phyloP scores from a whole-genome alignment of 495 filamentous ascomycete species.

The Parathielavia hyrcaniae region DNA sequence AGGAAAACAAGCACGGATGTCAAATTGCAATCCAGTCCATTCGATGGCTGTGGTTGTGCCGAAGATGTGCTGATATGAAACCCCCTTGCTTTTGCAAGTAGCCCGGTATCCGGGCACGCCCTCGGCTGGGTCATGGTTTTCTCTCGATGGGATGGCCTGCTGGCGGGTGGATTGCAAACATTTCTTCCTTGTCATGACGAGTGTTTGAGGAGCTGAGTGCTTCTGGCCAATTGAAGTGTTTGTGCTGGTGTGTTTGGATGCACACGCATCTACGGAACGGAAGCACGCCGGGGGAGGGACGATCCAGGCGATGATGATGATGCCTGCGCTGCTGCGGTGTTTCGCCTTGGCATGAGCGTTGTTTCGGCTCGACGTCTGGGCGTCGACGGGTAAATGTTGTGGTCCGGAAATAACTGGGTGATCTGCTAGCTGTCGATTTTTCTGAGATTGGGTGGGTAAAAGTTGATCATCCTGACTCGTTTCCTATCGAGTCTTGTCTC shows the following conservation, averaged over 20 bases:
- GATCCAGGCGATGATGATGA: neutral
- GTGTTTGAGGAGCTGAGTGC: neutral
- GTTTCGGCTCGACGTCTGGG: conserved; percentile 10
- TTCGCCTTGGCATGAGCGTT: conserved; percentile 7
- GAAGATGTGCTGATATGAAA: conserved; percentile 62
- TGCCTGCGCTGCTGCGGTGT: neutral
- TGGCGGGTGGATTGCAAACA: conserved; percentile 33
- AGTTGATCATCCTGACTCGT: no score
- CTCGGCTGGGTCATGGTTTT: conserved; percentile 15
- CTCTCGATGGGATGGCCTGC: conserved; percentile 17
- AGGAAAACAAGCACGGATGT: conserved; percentile 79
- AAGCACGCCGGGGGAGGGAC: neutral
- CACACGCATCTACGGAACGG: no score
- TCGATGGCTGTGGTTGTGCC: conserved; percentile 88
- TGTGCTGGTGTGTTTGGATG: neutral
- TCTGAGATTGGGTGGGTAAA: no score
- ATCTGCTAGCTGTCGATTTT: neutral
- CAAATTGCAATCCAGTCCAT: conserved; percentile 86
- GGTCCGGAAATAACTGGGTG: neutral
- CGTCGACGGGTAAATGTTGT: no score
- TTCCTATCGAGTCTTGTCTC: no score
- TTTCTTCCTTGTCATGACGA: conserved; percentile 5
- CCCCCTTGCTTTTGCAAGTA: conserved; percentile 26
- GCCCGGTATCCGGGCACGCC: conserved; percentile 39
- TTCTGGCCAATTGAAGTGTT: no score